Evolutionary conservation across 73 alveolate genomes (phyloP).

Genomic region (Paramecium tetraurelia): DNA sequence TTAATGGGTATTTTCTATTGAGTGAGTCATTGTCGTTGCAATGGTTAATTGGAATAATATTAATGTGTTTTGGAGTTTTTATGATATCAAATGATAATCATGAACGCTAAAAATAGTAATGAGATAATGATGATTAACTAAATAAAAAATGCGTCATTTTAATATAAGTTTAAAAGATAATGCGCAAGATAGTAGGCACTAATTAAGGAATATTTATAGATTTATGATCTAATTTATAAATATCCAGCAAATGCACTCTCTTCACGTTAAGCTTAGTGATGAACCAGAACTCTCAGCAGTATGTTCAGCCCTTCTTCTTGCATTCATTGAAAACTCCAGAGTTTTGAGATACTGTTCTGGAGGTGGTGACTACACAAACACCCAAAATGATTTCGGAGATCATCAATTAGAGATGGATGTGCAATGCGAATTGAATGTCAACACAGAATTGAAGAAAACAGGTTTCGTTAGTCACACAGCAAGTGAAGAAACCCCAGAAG

Average conservation of each 20-base stretch:
- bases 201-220: background rate
- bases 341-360: constrained; percentile 29
- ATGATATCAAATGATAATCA: background rate
- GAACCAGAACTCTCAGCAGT: constrained; percentile 5
- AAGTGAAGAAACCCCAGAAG: constrained; percentile 44
- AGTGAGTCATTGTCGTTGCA: background rate
- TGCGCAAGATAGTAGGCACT: background rate
- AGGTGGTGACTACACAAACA: constrained; percentile 4
- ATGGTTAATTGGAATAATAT: constrained; percentile 35
- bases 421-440: background rate
- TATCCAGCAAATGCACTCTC: background rate
- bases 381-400: constrained; percentile 45
- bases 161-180: background rate
- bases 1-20: background rate
- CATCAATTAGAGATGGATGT: constrained; percentile 37
- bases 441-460: background rate
- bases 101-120: background rate
- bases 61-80: constrained; percentile 15
- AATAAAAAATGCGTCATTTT: constrained; percentile 9
- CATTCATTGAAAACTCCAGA: background rate
- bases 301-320: constrained; percentile 27
- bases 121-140: background rate
- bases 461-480: constrained; percentile 23
- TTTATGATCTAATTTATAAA: constrained; percentile 12
- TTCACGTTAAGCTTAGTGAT: constrained; percentile 28